Evolutionary conservation across 2,329 filamentous ascomycete species (phyloP), one percentile per base, ranked within the genome.

Genomic region (Stenocarpella maydis): DNA sequence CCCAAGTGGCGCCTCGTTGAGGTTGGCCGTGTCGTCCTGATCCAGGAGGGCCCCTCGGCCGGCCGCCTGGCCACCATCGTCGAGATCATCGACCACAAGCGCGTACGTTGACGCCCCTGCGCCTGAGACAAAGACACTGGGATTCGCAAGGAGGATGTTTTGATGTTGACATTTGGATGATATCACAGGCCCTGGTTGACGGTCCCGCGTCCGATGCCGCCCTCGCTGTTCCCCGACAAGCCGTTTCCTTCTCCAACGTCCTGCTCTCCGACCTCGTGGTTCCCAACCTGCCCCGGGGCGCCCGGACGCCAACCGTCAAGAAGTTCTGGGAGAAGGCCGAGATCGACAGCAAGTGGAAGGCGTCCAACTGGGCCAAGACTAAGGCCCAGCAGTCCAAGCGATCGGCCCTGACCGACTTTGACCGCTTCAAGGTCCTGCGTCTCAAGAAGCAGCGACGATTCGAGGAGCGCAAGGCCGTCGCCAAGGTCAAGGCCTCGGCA

Each of bases 81-180:
- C 85, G 95, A 99, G 91, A 98, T 99, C 85, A 96, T 99, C 87
- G 96, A 99, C 87, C 95, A 99, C 92, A 98, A 97, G 91, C 94
- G 96, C 87, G 96, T 99, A 97, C 83, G 96, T 94, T 81, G 70
- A 50, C 69, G 55, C 37, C 68, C 53, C 65, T 37, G 21, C 43
- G 69, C 64, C 21, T 60, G 43, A 70, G 65, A 64, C 65, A 64
- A 65, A 37, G 34, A 7, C 65, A n/a, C 55, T 67, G 65, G 43
- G 34, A 12, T 37, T 7, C 54, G 41, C 6, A 21, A 66, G 53
- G 34, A 24, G 28, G 61, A 68, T 49, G 61, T 69, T 37, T 75
- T 76, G 77, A 77, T 34, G 9, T 77, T 77, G 69, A 78, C 74
- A 74, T 70, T 70, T 72, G n/a, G 26, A 55, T 60, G 54, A 50